A percentile compares a stretch with the other conserved stretches of the same genome.
Evolutionary conservation across 805 yeast genomes (phyloP).

Genomic region (Metschnikowia matae): DNA sequence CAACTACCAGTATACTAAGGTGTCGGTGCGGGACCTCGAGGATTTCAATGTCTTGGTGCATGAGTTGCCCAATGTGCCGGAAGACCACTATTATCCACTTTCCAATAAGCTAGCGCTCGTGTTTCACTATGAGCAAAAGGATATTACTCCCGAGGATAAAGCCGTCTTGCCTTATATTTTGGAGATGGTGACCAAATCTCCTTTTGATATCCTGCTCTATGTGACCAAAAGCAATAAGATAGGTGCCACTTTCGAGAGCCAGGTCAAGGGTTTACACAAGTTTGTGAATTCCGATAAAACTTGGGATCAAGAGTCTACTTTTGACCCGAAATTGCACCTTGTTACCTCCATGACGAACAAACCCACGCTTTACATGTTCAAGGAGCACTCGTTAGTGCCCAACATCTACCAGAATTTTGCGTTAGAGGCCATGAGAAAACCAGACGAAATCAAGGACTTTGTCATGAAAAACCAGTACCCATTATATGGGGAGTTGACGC

Average conservation of each 20-base stretch:
- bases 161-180: slow-evolving; percentile 56
- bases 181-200: slow-evolving; percentile 56
- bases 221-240: slow-evolving; percentile 45
- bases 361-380: slow-evolving; percentile 62
- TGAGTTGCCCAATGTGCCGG: slow-evolving; percentile 28
- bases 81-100: slow-evolving; percentile 35
- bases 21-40: slow-evolving; percentile 26
- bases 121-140: slow-evolving; percentile 48
- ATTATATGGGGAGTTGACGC: slow-evolving; percentile 48
- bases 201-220: slow-evolving; percentile 50
- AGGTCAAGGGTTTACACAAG: slow-evolving; percentile 38
- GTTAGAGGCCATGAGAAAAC: slow-evolving; percentile 58
- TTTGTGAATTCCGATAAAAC: slow-evolving; percentile 41
- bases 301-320: slow-evolving; percentile 27
- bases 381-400: slow-evolving; percentile 51
- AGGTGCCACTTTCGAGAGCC: slow-evolving; percentile 37
- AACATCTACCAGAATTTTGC: slow-evolving; percentile 57
- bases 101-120: slow-evolving; percentile 47
- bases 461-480: slow-evolving; percentile 49
- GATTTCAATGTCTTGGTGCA: slow-evolving; percentile 29
- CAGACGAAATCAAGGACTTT: slow-evolving; percentile 46
- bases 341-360: slow-evolving; percentile 52
- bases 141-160: slow-evolving; percentile 57
- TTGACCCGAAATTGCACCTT: slow-evolving; percentile 44
- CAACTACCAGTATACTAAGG: slow-evolving; percentile 39